A percentile compares a stretch with the other conserved stretches of the same genome.
Conservation (phyloP, 2,329 filamentous ascomycete species). For the Leptographium radiaticola region DNA sequence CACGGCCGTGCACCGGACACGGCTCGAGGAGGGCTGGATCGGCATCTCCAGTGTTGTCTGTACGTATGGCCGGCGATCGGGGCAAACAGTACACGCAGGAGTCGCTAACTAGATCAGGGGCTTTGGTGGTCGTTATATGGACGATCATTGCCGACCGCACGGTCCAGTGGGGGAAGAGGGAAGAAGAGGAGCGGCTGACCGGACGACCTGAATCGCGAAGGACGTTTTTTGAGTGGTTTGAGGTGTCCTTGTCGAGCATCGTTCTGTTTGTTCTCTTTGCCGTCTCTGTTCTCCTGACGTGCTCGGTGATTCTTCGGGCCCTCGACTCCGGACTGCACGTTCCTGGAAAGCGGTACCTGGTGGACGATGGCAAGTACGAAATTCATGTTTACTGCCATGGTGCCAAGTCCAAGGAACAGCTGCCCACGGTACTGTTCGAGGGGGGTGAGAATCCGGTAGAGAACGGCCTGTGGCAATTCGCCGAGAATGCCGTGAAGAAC, state of each 20-base stretch:
- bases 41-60: slow-evolving; percentile 75
- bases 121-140: slow-evolving; percentile 66
- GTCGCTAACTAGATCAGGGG: slow-evolving; percentile 31
- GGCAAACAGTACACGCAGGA: neutral
- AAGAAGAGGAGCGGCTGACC: slow-evolving; percentile 86
- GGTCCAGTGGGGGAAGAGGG: slow-evolving; percentile 81
- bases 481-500: slow-evolving; percentile 61
- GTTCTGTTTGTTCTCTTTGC: slow-evolving; percentile 55
- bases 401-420: slow-evolving; percentile 45
- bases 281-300: slow-evolving; percentile 62
- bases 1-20: slow-evolving; percentile 57
- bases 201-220: slow-evolving; percentile 77
- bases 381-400: slow-evolving; percentile 79
- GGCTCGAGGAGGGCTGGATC: slow-evolving; percentile 80
- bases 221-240: slow-evolving; percentile 71
- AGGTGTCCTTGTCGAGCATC: slow-evolving; percentile 62
- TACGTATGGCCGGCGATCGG: slow-evolving; percentile 5
- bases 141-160: slow-evolving; percentile 66
- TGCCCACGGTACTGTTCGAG: slow-evolving; percentile 78
- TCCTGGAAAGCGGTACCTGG: slow-evolving; percentile 63
- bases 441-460: slow-evolving; percentile 71
- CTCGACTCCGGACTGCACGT: slow-evolving; percentile 62
- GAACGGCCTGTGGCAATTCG: slow-evolving; percentile 66
- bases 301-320: slow-evolving; percentile 65
- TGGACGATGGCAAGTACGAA: slow-evolving; percentile 74